Conservation (phyloP, 352 stramenopile genomes). For the Globisporangium sylvaticum region DNA sequence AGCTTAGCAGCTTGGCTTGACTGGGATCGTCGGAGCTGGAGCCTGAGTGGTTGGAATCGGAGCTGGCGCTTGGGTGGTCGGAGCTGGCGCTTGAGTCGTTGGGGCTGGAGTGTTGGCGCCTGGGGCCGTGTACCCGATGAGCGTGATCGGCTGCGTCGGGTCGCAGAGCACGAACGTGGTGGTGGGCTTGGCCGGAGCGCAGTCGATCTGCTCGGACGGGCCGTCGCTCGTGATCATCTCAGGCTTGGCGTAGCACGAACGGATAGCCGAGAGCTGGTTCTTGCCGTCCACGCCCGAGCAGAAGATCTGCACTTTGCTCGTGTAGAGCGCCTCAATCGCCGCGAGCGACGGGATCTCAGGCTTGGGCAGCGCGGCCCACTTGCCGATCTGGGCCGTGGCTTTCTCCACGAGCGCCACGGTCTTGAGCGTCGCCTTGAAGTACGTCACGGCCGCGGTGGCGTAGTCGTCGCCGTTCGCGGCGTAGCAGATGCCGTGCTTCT, state of each 20-base stretch:
- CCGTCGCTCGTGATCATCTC: slow-evolving; percentile 4
- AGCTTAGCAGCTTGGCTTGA: slow-evolving; percentile 2
- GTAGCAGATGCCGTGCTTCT: slow-evolving; percentile 85
- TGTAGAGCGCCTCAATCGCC: slow-evolving; percentile 25
- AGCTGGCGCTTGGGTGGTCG: background rate
- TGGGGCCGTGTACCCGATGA: slow-evolving; percentile 17
- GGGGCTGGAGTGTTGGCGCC: background rate
- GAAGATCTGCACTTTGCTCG: slow-evolving; percentile 23
- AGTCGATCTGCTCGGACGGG: slow-evolving; percentile 20
- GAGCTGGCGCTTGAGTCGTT: background rate
- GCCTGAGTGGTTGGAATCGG: background rate
- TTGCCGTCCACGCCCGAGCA: slow-evolving; percentile 23
- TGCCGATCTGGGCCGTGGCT: slow-evolving; percentile 48
- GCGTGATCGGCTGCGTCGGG: slow-evolving; percentile 18
- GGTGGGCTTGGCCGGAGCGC: slow-evolving; percentile 9
- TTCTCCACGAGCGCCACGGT: slow-evolving; percentile 30
- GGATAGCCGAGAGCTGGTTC: slow-evolving; percentile 26
- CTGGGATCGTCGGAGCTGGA: slow-evolving; percentile 1
- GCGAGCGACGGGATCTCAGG: slow-evolving; percentile 16
- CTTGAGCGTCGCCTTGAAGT: slow-evolving; percentile 58
- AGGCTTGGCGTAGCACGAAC: slow-evolving; percentile 30
- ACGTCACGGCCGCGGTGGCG: slow-evolving; percentile 50
- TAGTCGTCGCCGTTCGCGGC: slow-evolving; percentile 49
- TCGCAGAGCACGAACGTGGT: slow-evolving; percentile 19
- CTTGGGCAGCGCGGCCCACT: slow-evolving; percentile 30